Base-by-base conservation (phyloP, 306 rosid genomes). In the Pueraria montana region DNA sequence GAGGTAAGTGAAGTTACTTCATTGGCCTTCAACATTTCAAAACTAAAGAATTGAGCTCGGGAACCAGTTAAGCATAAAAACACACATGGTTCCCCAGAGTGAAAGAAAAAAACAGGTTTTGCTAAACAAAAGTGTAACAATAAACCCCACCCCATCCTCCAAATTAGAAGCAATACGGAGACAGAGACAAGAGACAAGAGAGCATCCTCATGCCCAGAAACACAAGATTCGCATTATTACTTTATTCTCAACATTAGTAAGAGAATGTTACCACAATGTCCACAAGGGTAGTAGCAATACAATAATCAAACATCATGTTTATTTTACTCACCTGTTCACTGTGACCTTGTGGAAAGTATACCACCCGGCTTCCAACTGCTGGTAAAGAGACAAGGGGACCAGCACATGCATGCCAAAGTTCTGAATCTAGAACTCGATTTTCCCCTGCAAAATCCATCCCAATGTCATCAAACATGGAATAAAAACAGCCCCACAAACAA, bases 371-470 rank as follows among this genome's bases (percentile, higher is more conserved):
- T 62, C 98, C 98, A 40, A 92, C 88, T 38, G 91, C 94, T 6
- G 98, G 98, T 14, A 95, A 87, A 56, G 97, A 95, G 81, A 95
- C 98, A 75, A 95, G 98, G 73, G 98, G 98, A 27, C 98, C 98
- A 32, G 98, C 98, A 90, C 98, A 95, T 42, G 98, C 98, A 86
- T 93, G 98, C 98, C 98, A 95, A 43, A 95, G 98, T 85, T 95
- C 98, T 46, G 98, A 93, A 82, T 95, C 95, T 66, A 93, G 90
- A 81, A 93, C 98, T 83, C 93, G 86, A 87, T 66, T 89, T 86
- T 93, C 99, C 87, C 96, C 99, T 96, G 89, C 86, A 93, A 88
- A 89, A 82, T 67, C 27, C 77, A 77, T 20, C 78, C 49, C 74
- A 45, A 72, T 65, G 77, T 75, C 74, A 75, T 66, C 76, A 20